These are phyloP conservation scores for Agaricus subrufescens DNA, from an alignment of 768 basidiomycete genomes.

Conservation along the genomic window DNA sequence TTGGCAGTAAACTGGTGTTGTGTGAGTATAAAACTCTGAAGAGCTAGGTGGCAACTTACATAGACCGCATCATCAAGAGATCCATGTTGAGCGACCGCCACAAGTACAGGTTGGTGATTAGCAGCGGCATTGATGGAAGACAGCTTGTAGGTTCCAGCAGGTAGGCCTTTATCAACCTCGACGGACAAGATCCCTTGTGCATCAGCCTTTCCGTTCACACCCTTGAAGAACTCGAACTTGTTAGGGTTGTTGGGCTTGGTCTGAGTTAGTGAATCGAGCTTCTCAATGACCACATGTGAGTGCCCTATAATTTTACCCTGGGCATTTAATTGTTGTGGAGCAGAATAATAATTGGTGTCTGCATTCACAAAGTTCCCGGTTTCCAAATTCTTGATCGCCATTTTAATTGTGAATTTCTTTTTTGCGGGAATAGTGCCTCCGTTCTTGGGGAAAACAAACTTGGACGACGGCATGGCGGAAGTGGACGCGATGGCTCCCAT, in stretches of 20 bases:
- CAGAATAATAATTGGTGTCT: conserved; percentile 47
- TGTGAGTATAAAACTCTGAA: background rate
- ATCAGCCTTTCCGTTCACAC: conserved; percentile 32
- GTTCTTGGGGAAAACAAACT: conserved; percentile 42
- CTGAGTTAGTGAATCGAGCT: conserved; percentile 36
- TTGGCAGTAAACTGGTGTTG: conserved; percentile 21
- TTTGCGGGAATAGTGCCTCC: conserved; percentile 41
- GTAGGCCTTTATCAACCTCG: conserved; percentile 51
- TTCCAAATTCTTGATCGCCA: conserved; percentile 40
- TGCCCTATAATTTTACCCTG: conserved; percentile 52
- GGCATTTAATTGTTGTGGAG: conserved; percentile 49
- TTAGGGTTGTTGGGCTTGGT: conserved; percentile 45
- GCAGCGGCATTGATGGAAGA: conserved; percentile 52
- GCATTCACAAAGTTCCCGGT: conserved; percentile 57
- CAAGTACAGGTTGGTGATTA: conserved; percentile 61
- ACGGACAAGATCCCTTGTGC: conserved; percentile 48
- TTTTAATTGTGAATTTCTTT: conserved; percentile 45
- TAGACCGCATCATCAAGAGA: conserved; percentile 54
- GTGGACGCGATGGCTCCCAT: conserved; percentile 52
- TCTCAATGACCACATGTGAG: conserved; percentile 57
- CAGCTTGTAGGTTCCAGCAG: conserved; percentile 55
- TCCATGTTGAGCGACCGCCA: conserved; percentile 57
- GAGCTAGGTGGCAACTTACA: conserved; percentile 26
- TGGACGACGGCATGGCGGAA: conserved; percentile 43
- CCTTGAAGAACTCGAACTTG: conserved; percentile 56